These are phyloP conservation scores for Phytophthora syringae DNA, from an alignment of 352 stramenopile species.

Conservation along the genomic window DNA sequence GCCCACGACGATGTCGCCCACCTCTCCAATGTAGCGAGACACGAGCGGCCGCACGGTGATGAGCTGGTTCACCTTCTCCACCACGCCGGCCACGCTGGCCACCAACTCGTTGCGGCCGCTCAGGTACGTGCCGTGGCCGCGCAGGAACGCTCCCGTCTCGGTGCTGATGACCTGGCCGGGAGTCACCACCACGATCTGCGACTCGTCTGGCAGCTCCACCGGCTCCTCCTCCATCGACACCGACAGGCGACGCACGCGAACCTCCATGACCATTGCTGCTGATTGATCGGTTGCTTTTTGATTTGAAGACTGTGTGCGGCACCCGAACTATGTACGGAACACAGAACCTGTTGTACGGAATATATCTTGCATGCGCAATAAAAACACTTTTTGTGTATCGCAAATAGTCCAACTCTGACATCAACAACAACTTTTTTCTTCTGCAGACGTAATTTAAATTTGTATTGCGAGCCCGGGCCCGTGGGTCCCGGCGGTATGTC, in stretches of 20 bases:
- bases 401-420: too few relatives aligned
- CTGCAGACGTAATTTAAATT: too few relatives aligned
- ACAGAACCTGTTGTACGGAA: too few relatives aligned
- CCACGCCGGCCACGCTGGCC: constrained; percentile 93
- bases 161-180: constrained; percentile 83
- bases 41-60: constrained; percentile 93
- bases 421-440: too few relatives aligned
- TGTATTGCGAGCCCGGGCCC: too few relatives aligned
- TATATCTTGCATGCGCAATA: too few relatives aligned
- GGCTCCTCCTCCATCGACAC: constrained; percentile 23
- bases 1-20: constrained; percentile 98
- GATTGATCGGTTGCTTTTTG: not conserved
- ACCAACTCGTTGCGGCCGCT: constrained; percentile 86
- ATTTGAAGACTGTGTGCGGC: not conserved
- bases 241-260: constrained; percentile 39
- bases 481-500: too few relatives aligned
- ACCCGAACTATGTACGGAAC: too few relatives aligned
- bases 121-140: constrained; percentile 96
- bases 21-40: constrained; percentile 93
- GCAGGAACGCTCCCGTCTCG: constrained; percentile 82
- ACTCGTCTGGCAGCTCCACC: constrained; percentile 40
- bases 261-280: constrained; percentile 40
- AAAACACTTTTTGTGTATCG: too few relatives aligned
- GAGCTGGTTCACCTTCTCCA: constrained; percentile 97
- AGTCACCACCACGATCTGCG: constrained; percentile 71